Conservation (phyloP, 2,329 filamentous ascomycete genomes). For the Diplodia sapinea region DNA sequence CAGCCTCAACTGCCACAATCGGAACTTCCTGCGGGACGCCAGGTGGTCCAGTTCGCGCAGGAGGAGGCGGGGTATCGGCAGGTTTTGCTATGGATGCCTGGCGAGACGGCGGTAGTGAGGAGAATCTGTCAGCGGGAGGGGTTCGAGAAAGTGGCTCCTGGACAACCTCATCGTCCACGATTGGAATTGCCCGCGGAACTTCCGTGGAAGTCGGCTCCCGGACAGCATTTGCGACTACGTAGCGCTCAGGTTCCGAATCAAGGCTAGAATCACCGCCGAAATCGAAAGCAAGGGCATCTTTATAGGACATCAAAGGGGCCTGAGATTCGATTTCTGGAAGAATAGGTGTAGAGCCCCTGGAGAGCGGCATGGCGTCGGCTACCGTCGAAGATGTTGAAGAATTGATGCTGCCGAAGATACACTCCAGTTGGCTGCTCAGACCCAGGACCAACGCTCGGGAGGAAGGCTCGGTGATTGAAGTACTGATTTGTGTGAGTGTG, state of each 20-base stretch:
- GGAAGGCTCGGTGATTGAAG: not conserved
- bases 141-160: not conserved
- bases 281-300: not conserved
- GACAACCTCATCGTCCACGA: not conserved
- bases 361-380: not conserved
- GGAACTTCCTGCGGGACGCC: not conserved
- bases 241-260: not conserved
- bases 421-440: not conserved
- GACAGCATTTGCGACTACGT: constrained; percentile 14
- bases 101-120: not conserved
- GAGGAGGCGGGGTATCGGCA: not conserved
- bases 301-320: not conserved
- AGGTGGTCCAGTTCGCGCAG: not conserved
- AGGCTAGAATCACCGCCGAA: not conserved
- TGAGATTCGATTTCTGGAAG: not conserved
- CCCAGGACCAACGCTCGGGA: not conserved
- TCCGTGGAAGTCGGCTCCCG: not conserved
- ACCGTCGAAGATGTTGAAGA: not conserved
- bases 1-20: not conserved
- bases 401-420: constrained; percentile 6
- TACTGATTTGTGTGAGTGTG: not conserved
- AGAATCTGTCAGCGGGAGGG: not conserved
- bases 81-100: constrained; percentile 5
- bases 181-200: constrained; percentile 2
- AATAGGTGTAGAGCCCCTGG: not conserved